Evolutionary conservation across 768 basidiomycete species (phyloP).

Genomic region (Mycena filopes): DNA sequence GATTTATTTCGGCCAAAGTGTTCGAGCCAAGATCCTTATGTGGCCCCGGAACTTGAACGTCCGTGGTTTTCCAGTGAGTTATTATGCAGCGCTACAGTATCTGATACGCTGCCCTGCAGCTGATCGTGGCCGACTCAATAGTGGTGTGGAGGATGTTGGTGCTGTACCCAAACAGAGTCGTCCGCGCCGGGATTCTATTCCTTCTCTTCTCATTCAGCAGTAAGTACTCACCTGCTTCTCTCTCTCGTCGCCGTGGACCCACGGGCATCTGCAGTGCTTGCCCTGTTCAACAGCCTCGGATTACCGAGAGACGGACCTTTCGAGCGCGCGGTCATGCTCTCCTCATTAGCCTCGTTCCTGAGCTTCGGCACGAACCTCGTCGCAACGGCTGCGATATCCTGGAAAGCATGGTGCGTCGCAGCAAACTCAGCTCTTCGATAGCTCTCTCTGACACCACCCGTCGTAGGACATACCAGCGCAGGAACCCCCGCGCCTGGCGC

Average conservation of each 20-base stretch:
- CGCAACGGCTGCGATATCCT: conserved; percentile 18
- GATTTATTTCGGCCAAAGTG: conserved; percentile 17
- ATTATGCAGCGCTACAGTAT: not conserved
- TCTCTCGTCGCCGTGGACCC: not conserved
- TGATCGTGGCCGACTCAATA: conserved; percentile 19
- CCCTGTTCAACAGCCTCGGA: conserved; percentile 18
- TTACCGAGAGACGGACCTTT: conserved; percentile 14
- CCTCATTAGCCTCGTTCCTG: conserved; percentile 14
- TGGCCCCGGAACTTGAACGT: conserved; percentile 26
- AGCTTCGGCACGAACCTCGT: conserved; percentile 21
- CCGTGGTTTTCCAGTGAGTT: not conserved
- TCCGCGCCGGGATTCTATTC: conserved; percentile 18
- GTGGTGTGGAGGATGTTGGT: conserved; percentile 25
- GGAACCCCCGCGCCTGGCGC: conserved; percentile 3
- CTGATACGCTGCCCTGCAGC: not conserved
- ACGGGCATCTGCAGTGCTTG: conserved; percentile 4
- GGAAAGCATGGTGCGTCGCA: conserved; percentile 23
- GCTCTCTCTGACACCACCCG: not conserved
- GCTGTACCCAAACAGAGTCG: conserved; percentile 17
- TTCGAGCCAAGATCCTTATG: conserved; percentile 12
- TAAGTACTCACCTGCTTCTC: not conserved
- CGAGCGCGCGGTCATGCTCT: conserved; percentile 22
- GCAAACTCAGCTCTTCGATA: not conserved
- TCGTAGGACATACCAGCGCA: conserved; percentile 5
- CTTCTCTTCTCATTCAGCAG: conserved; percentile 21